A percentile compares a stretch with the other conserved stretches of the same genome.
phyloP scores from a whole-genome alignment of 192 early-diverging fungal species.

The Backusella morwellensis region DNA sequence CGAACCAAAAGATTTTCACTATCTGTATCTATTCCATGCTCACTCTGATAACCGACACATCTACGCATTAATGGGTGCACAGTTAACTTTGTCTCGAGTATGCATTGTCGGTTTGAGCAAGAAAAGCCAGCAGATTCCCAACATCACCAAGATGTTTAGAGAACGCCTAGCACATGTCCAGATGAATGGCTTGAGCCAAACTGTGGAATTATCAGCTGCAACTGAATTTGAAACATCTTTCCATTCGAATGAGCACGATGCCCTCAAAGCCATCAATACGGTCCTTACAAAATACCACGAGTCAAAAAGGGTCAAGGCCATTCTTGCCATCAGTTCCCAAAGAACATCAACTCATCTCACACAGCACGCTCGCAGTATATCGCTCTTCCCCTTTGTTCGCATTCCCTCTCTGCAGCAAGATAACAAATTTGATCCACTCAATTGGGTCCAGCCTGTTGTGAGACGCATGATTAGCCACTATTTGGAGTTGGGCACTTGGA shows the following conservation, averaged over 20 bases:
- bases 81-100: slow-evolving; percentile 52
- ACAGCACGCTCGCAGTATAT: slow-evolving; percentile 49
- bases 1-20: slow-evolving; percentile 42
- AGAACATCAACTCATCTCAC: slow-evolving; percentile 27
- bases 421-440: slow-evolving; percentile 70
- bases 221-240: slow-evolving; percentile 54
- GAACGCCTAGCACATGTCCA: not conserved
- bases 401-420: slow-evolving; percentile 74
- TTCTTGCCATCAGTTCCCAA: slow-evolving; percentile 76
- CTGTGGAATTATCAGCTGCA: slow-evolving; percentile 49
- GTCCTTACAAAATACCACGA: slow-evolving; percentile 62
- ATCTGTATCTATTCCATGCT: slow-evolving; percentile 80
- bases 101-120: slow-evolving; percentile 71
- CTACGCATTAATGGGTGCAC: slow-evolving; percentile 69
- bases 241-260: slow-evolving; percentile 46
- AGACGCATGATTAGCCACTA: slow-evolving; percentile 77
- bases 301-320: slow-evolving; percentile 58
- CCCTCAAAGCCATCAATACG: slow-evolving; percentile 56
- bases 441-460: slow-evolving; percentile 77
- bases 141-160: slow-evolving; percentile 61
- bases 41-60: slow-evolving; percentile 60
- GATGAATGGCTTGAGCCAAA: not conserved
- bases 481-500: slow-evolving; percentile 69
- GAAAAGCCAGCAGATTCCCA: slow-evolving; percentile 68
- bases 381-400: slow-evolving; percentile 67